These are phyloP conservation scores for Microbotryomycetes sp. DNA, from an alignment of 1,284 basidiomycete genomes.

Conservation along the genomic window DNA sequence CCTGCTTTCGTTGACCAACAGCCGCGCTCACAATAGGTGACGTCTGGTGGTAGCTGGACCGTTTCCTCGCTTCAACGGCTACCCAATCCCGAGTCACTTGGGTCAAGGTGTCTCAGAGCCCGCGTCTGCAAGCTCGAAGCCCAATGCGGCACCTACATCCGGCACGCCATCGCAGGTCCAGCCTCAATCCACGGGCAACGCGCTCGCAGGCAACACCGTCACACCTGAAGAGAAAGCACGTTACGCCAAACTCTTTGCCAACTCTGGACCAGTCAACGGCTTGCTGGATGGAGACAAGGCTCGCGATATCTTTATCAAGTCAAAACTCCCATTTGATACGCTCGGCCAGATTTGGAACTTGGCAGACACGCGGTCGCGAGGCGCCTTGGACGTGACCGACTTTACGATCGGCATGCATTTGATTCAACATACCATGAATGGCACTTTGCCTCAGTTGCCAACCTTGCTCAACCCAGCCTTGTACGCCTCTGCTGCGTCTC, in stretches of 20 bases:
- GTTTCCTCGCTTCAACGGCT: conserved; percentile 68
- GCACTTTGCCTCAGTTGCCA: conserved; percentile 64
- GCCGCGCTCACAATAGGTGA: background rate
- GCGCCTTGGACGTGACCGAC: conserved; percentile 79
- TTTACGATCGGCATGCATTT: conserved; percentile 86
- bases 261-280: conserved; percentile 64
- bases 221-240: conserved; percentile 71
- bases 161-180: conserved; percentile 48
- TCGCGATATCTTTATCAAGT: conserved; percentile 86
- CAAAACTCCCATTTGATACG: conserved; percentile 79
- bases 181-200: conserved; percentile 37
- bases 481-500: conserved; percentile 69
- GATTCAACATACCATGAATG: conserved; percentile 74
- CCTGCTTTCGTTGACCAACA: background rate
- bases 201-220: conserved; percentile 40
- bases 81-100: conserved; percentile 46
- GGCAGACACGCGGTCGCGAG: conserved; percentile 88
- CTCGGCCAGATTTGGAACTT: conserved; percentile 93
- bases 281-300: conserved; percentile 79
- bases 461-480: conserved; percentile 71
- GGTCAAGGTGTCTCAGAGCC: conserved; percentile 43
- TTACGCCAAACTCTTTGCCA: conserved; percentile 69
- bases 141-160: conserved; percentile 35
- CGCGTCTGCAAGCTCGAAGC: conserved; percentile 11
- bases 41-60: conserved; percentile 59